Evolutionary conservation across 352 stramenopile genomes (phyloP), one percentile per base, ranked within the genome.

Genomic region (Globisporangium uncinulatum): DNA sequence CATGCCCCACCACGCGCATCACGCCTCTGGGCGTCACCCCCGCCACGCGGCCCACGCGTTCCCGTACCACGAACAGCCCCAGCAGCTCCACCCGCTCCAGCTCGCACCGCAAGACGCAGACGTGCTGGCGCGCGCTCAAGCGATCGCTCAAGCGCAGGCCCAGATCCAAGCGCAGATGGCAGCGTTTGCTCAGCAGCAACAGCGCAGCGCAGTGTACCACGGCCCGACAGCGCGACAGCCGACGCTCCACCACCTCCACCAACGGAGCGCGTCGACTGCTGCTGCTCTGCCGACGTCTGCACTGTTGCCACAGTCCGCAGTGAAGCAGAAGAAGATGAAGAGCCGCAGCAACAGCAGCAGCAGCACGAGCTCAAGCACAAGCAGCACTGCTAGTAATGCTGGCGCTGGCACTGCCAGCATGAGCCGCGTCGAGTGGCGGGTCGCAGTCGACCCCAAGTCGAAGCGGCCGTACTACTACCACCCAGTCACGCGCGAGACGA

Each of bases 391-490:
- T 2, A 39, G 34, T 6, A 39, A 6, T 6, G 34, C 17, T 10
- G 42, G 17, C 41, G 39, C 13, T 15, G 39, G 39, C n/a, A 15
- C 13, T n/a, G n/a, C 20, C 17, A 6, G 32, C 31, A 24, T 19
- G 7, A 6, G 24, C 14, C 56, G 56, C 34, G 69, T 87, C 44
- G 79, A 84, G 48, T 94, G 84, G 84, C 78, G 80, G 56, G 79
- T 94, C 41, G 84, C 84, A 6, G 36, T 92, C 1, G 83, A 92
- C 55, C 84, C 84, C 17, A 87, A 89, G 62, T 90, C 83, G 19
- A 92, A 95, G 58, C 83, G 89, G 29, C 89, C 86, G n/a, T 99
- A 99, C 81, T 99, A 98, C 65, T 99, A 98, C 73, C 93, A 99
- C 70, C 75, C 83, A 1, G 57, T 94, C 17, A 98, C 96, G 0